Base-by-base conservation (phyloP, 352 stramenopile genomes). In the Stramenopiles sp. region DNA sequence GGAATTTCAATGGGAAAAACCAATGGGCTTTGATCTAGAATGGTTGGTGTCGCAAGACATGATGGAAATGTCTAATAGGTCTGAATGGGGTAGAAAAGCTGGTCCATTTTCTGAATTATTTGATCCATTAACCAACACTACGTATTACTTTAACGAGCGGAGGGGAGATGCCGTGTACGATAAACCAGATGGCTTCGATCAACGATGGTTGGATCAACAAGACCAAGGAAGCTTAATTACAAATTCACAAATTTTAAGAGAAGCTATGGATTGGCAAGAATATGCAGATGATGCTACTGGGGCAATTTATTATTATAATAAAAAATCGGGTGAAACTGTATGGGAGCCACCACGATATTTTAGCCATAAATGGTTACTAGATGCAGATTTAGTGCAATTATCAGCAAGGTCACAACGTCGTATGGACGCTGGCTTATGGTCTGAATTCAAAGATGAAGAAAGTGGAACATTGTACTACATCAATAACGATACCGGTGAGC, bases 391-490 rank as follows among this genome's bases (percentile, higher is more conserved):
- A 23, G 53, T 69, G 27, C 53, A 69, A 69, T 69, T 69, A 27
- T 69, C 53, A 23, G 53, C 53, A 23, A 20, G 53, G 20, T 69
- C 53, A 20, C 20, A 23, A 23, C 53, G 53, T 23, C 20, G 27
- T 23, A 27, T 69, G 53, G 53, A 69, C 53, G 53, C 73, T 73
- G 87, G 86, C 0, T 82, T 85, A 27, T 94, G 89, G 89, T 84
- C 91, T 81, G 83, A 85, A 53, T 86, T 87, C 43, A 74, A 90
- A 0, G 88, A 94, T 63, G 83, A 86, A 0, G 63, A 88, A 0
- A 90, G 85, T 30, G 87, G 89, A 63, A 84, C 87, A 69, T 81
- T 80, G 27, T 92, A 91, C 82, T 94, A 91, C 77, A 89, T 85
- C 74, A 85, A 92, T 76, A 81, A 84, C 0, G 76, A 63, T 0